Evolutionary conservation across 108 stramenopile species (phyloP).

Genomic region (Cyclotella distinguenda): DNA sequence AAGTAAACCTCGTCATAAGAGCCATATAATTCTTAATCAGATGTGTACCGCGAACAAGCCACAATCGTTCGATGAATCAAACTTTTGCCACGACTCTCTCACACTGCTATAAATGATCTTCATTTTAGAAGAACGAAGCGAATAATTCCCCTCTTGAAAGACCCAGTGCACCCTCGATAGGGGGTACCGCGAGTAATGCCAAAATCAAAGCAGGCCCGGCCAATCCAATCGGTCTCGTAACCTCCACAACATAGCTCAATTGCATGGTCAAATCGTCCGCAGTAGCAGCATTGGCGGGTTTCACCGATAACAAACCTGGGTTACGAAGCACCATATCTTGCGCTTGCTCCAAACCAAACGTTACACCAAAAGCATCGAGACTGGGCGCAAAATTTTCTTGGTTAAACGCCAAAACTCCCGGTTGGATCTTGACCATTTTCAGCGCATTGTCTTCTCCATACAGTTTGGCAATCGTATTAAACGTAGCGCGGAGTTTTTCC

Average conservation of each 20-base stretch:
- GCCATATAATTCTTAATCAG: no score
- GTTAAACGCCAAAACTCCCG: slow-evolving; percentile 72
- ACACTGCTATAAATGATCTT: not conserved
- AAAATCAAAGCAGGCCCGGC: slow-evolving; percentile 50
- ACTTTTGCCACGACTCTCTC: not conserved
- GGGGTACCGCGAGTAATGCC: slow-evolving; percentile 54
- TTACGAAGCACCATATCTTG: slow-evolving; percentile 83
- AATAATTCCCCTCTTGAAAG: slow-evolving; percentile 39
- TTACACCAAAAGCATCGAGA: slow-evolving; percentile 61
- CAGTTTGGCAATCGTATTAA: slow-evolving; percentile 63
- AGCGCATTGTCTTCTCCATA: slow-evolving; percentile 84
- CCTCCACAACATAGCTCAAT: slow-evolving; percentile 70
- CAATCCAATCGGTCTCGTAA: slow-evolving; percentile 63
- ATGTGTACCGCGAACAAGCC: no score
- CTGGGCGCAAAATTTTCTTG: slow-evolving; percentile 52
- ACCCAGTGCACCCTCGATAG: slow-evolving; percentile 56
- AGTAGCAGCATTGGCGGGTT: slow-evolving; percentile 58
- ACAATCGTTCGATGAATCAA: no score
- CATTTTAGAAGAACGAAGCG: slow-evolving; percentile 12
- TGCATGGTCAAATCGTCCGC: slow-evolving; percentile 67
- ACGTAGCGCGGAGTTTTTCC: slow-evolving; percentile 36
- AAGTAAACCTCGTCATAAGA: no score
- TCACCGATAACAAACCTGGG: slow-evolving; percentile 74
- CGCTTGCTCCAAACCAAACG: slow-evolving; percentile 78
- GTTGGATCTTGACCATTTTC: slow-evolving; percentile 78